A percentile compares a stretch with the other conserved stretches of the same genome.
Conservation (phyloP, 1,284 basidiomycete species). For the Ceratobasidium sp. region DNA sequence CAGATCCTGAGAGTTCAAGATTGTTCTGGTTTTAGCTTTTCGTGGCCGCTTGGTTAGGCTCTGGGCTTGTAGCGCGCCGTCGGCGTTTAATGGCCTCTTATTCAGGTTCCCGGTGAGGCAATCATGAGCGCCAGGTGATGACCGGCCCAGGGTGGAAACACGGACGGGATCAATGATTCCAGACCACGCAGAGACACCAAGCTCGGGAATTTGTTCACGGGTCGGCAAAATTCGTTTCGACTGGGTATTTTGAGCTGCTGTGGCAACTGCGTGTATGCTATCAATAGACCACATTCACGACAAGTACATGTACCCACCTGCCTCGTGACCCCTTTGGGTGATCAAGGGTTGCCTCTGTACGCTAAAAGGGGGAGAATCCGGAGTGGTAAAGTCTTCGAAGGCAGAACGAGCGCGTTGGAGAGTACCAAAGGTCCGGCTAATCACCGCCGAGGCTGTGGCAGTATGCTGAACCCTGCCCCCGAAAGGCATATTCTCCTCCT, state of each 20-base stretch:
- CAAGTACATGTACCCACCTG: background rate
- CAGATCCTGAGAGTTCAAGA: slow-evolving; percentile 11
- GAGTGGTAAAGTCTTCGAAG: background rate
- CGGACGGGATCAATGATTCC: background rate
- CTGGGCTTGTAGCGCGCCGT: background rate
- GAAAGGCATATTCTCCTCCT: background rate
- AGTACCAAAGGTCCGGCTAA: background rate
- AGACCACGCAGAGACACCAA: background rate
- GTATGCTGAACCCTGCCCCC: background rate
- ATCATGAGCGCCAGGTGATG: background rate
- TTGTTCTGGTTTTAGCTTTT: background rate
- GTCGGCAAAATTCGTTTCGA: background rate
- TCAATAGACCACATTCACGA: background rate
- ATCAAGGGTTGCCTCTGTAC: background rate
- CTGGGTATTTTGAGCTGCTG: background rate
- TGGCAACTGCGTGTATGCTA: background rate
- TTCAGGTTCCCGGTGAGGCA: background rate
- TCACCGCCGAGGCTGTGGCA: no score
- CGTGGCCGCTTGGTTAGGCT: slow-evolving; percentile 1
- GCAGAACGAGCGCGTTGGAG: slow-evolving; percentile 2
- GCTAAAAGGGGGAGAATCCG: slow-evolving; percentile 19
- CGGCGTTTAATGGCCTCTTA: background rate
- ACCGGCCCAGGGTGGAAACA: slow-evolving; percentile 8
- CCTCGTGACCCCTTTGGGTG: background rate
- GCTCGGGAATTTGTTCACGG: background rate